Evolutionary conservation across 192 early-diverging fungal species (phyloP).

Genomic region (Radiomyces spectabilis): DNA sequence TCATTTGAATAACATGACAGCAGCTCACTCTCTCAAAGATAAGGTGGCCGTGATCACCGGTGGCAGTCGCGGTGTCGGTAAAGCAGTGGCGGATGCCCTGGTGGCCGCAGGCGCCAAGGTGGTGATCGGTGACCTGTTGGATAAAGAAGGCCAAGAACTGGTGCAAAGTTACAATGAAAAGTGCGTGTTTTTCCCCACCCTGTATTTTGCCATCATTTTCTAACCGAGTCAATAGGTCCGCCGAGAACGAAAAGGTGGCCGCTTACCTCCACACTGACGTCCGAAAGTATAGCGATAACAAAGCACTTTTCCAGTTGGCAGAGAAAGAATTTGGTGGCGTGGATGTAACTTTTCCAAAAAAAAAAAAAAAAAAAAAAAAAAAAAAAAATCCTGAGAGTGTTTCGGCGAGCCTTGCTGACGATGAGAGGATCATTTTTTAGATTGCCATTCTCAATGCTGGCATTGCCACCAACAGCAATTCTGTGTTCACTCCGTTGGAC

Average conservation of each 20-base stretch:
- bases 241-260: conserved; percentile 13
- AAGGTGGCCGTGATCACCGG: conserved; percentile 21
- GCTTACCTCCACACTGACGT: conserved; percentile 10
- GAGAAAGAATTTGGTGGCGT: conserved; percentile 23
- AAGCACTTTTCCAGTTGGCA: conserved; percentile 13
- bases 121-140: conserved; percentile 11
- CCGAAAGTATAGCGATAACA: conserved; percentile 12
- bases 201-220: no score
- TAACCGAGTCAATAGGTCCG: no score
- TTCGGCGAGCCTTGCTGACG: not conserved
- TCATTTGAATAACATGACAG: no score
- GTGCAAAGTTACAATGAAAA: conserved; percentile 2
- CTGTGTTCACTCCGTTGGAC: not conserved
- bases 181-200: no score
- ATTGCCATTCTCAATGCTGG: conserved; percentile 16
- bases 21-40: no score
- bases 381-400: not conserved
- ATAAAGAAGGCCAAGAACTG: conserved; percentile 1
- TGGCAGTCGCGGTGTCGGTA: conserved; percentile 8
- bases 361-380: not conserved
- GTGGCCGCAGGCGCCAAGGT: conserved; percentile 9
- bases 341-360: conserved; percentile 11
- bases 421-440: not conserved
- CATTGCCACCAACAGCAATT: not conserved
- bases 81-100: conserved; percentile 4